phyloP scores from a whole-genome alignment of 1,139 yeast genomes.

The Scheffersomyces parashehatae region DNA sequence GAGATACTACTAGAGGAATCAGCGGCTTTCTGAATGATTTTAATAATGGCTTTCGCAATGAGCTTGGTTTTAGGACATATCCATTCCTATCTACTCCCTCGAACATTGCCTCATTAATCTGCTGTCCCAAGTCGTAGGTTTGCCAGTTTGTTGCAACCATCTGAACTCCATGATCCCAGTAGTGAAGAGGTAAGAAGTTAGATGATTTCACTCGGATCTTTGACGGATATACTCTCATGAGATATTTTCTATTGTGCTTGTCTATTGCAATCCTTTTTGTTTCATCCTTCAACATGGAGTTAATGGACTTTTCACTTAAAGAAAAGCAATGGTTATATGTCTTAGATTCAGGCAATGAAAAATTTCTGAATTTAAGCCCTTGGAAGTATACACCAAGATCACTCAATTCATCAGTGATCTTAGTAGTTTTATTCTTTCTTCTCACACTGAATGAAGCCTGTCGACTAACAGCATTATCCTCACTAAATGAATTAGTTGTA shows the following conservation, averaged over 20 bases:
- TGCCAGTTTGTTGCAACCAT: conserved; percentile 99
- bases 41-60: conserved; percentile 36
- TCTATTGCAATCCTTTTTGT: conserved; percentile 53
- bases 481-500: conserved; percentile 51
- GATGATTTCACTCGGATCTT: conserved; percentile 72
- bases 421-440: conserved; percentile 22
- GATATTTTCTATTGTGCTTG: conserved; percentile 73
- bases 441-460: conserved; percentile 14
- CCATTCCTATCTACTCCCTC: conserved; percentile 61
- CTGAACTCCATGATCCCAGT: conserved; percentile 86
- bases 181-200: conserved; percentile 74
- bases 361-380: conserved; percentile 78
- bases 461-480: conserved; percentile 31
- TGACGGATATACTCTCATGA: conserved; percentile 89
- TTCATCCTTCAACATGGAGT: conserved; percentile 62
- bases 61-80: conserved; percentile 71
- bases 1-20: conserved; percentile 3
- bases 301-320: conserved; percentile 70
- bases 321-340: conserved; percentile 83
- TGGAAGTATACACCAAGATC: conserved; percentile 65
- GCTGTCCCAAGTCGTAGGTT: conserved; percentile 86
- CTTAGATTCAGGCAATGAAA: conserved; percentile 84
- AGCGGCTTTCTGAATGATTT: conserved; percentile 20
- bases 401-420: conserved; percentile 51
- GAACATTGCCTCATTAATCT: conserved; percentile 85